Evolutionary conservation across 495 filamentous ascomycete genomes (phyloP), one percentile per base, ranked within the genome.

Genomic region (Daldinia concentrica): DNA sequence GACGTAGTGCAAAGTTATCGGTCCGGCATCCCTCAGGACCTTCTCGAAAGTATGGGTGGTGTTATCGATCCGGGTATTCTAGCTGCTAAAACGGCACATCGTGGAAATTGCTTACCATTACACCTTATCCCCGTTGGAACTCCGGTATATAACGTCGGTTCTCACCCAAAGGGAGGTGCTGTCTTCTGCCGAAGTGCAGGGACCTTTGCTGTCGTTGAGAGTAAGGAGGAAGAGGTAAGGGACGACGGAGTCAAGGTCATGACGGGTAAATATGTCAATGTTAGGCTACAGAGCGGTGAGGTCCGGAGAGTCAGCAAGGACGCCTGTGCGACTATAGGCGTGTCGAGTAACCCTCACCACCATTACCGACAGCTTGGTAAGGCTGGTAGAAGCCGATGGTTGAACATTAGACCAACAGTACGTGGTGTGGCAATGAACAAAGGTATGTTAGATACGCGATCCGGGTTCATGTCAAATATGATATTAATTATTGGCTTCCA

Each of bases 371-470:
- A 97, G 75, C 85, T 98, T 58, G 95, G 95, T 76, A 99, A 99
- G 82, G 95, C 95, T 61, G 95, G 95, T 68, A 87, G 95, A 68
- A 92, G 89, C 51, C 86, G 95, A 73, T 98, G 94, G 95, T 79
- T 97, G 69, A 94, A 94, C 65, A 96, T 97, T 74, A 83, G 95
- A 66, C 95, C 95, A 0, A 97, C 95, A 6, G 95, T 99, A 36
- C 87, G 95, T 82, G 95, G 95, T 90, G 79, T 99, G 74, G 95
- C 95, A 19, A 99, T 99, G 95, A 99, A 99, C 80, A 93, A 94
- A 66, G 85, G 90, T 91, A 81, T 75, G 87, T 80, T 11, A 43
- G 14, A 39, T 39, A 27, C 22, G 24, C 2, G 24, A 27, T 22
- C 19, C 51, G 37, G 22, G 4, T 41, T 19, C 11, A 54, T 57